Base-by-base conservation (phyloP, 495 filamentous ascomycete genomes). In the Arthonia radiata region DNA sequence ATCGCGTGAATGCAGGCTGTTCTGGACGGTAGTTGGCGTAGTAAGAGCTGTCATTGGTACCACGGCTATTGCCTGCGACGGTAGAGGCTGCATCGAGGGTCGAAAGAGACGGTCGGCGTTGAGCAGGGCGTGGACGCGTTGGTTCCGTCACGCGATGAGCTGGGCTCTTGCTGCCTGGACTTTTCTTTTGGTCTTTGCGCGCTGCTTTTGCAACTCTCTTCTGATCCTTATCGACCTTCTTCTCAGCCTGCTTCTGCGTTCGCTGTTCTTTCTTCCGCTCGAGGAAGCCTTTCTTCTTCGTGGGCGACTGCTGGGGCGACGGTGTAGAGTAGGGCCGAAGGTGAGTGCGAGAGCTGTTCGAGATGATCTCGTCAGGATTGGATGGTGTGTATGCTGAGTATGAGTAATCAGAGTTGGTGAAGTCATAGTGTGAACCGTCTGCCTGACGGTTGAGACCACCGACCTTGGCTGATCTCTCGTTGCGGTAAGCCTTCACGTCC, bases 381-480 rank as follows among this genome's bases (percentile, higher is more conserved):
- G n/a, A n/a, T n/a, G n/a, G n/a, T n/a, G n/a, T n/a, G n/a, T n/a
- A n/a, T n/a, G 17, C 30, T 33, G 14, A 28, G 30, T 4, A 32
- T 12, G 23, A 15, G 15, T 29, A 22, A n/a, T 34, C 31, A 19
- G 29, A 4, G 46, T 50, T 49, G 18, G 59, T 63, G 15, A 49
- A 51, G 40, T 73, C 75, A 49, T 68, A 69, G 37, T 68, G 61
- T 31, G 63, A 71, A 26, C 65, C 75, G 29, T 92, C 80, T 23
- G 62, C 48, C 34, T 72, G 53, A 25, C 67, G 64, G 44, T 92
- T 92, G 38, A 92, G 49, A 11, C 80, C 81, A 21, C 81, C 81
- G 12, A 92, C 76, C 17, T 71, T 59, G 2, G 81, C 80, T 3
- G 79, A 52, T 39, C 73, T 77, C 47, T 92, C 81, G 41, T 74